Base-by-base conservation (phyloP, 768 basidiomycete genomes). In the Rhodotorula graminis region DNA sequence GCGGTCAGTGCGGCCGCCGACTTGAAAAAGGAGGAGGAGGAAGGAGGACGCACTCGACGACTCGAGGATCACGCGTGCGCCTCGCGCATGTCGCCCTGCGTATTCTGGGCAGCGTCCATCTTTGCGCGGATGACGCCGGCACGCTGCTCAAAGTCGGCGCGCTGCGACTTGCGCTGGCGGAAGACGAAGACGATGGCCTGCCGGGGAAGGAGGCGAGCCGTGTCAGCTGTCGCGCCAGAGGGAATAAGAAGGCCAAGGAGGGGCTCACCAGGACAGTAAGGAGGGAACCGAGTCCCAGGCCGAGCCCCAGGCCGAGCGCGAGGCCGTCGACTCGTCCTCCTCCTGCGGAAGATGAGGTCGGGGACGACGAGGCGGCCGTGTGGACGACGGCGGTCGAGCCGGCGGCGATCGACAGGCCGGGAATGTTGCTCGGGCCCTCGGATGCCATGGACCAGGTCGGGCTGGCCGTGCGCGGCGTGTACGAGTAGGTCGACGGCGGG, bases 231-330 rank as follows among this genome's bases (percentile, higher is more conserved):
- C 11, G 25, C 27, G 10, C 9, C 23, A 27, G 21, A 60, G 59
- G 23, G 57, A 2, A 31, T 50, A 21, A 4, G 12, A 27, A 55
- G 19, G 9, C 21, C 33, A 21, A 18, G 19, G 31, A 56, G 47
- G 5, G 37, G 64, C 69, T 40, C 29, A 70, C 69, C 29, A 59
- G 19, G 3, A 64, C n/a, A 14, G 57, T 61, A 21, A 70, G 15
- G 10, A 70, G 62, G 0, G 62, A 37, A 33, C 46, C 50, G 49
- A 70, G 46, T 0, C 69, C 69, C 0, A 70, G 40, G 18, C 67
- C 67, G 31, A 69, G 47, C 1, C 69, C 69, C 10, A 70, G 49
- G 8, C 69, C 69, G 3, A 70, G 55, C 15, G 62, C 69, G 47
- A 70, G 63, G 2, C 44, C 57, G 11, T 37, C 6, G 37, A 64